Percentiles rank a stretch among this genome's conserved stretches.
phyloP scores from a whole-genome alignment of 2,329 filamentous ascomycete species.

The Hypocreales sp. region DNA sequence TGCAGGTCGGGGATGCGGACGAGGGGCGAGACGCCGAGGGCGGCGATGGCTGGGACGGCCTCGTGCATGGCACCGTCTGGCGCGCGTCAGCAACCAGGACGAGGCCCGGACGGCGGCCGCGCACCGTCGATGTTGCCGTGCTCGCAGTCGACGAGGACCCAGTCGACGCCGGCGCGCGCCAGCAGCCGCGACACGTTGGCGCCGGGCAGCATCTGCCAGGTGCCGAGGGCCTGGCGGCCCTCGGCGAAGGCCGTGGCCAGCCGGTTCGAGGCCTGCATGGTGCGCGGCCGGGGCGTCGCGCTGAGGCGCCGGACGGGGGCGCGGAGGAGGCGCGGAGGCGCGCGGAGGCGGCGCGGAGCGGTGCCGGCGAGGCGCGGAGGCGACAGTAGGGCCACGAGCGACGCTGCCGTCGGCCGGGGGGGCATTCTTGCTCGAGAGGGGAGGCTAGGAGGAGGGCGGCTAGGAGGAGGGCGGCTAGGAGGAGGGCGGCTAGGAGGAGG shows the following conservation, averaged over 20 bases:
- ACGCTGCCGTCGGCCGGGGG: too few relatives aligned
- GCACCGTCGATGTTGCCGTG: slow-evolving; percentile 34
- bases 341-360: too few relatives aligned
- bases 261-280: slow-evolving; percentile 29
- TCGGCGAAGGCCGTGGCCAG: slow-evolving; percentile 33
- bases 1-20: slow-evolving; percentile 37
- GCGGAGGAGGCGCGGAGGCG: background rate
- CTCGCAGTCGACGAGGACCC: slow-evolving; percentile 45
- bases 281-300: slow-evolving; percentile 4
- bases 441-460: too few relatives aligned
- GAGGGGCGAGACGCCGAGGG: slow-evolving; percentile 25
- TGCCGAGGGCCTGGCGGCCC: slow-evolving; percentile 34
- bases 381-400: too few relatives aligned
- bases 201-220: slow-evolving; percentile 50
- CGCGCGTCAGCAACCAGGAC: background rate
- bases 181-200: slow-evolving; percentile 43
- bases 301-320: too few relatives aligned
- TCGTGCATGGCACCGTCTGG: slow-evolving; percentile 36
- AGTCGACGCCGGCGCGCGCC: slow-evolving; percentile 47
- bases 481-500: too few relatives aligned
- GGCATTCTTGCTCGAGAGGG: too few relatives aligned
- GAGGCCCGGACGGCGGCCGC: too few relatives aligned
- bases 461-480: too few relatives aligned
- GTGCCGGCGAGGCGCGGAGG: too few relatives aligned
- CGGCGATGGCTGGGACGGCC: slow-evolving; percentile 34